phyloP scores from a whole-genome alignment of 371 early-diverging fungal genomes.

The Blakeslea trispora region DNA sequence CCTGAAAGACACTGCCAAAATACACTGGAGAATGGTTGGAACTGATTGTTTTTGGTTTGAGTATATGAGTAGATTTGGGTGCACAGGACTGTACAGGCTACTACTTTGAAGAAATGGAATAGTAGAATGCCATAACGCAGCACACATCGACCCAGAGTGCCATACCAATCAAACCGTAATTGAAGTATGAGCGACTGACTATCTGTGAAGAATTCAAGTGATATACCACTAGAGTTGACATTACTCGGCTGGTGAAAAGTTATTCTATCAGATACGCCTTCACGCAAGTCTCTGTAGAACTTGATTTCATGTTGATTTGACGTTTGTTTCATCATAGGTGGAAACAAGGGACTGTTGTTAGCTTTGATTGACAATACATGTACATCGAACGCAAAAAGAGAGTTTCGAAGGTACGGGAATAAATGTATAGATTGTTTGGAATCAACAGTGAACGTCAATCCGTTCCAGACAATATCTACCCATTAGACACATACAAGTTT shows the following conservation, averaged over 20 bases:
- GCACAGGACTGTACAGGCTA: constrained; percentile 42
- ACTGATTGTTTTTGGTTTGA: constrained; percentile 4
- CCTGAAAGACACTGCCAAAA: not conserved
- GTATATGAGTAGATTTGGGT: constrained; percentile 26
- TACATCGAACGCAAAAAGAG: constrained; percentile 22
- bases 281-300: constrained; percentile 58
- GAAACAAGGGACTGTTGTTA: constrained; percentile 25
- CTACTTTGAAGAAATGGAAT: constrained; percentile 48
- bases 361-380: not conserved
- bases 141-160: constrained; percentile 65
- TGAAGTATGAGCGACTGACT: constrained; percentile 43
- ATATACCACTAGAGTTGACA: constrained; percentile 41
- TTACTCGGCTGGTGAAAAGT: constrained; percentile 29
- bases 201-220: constrained; percentile 59
- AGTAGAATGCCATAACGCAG: constrained; percentile 61
- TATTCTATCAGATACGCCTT: constrained; percentile 42
- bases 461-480: constrained; percentile 9
- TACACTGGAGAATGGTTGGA: not conserved
- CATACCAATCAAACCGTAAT: constrained; percentile 62
- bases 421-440: not conserved
- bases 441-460: not conserved
- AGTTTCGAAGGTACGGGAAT: constrained; percentile 12
- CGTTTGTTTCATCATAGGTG: constrained; percentile 52
- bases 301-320: constrained; percentile 54
- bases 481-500: constrained; percentile 12